Percentiles rank a stretch among this genome's conserved stretches.
phyloP scores from a whole-genome alignment of 345 rosid genomes.

The Physaria fendleri region DNA sequence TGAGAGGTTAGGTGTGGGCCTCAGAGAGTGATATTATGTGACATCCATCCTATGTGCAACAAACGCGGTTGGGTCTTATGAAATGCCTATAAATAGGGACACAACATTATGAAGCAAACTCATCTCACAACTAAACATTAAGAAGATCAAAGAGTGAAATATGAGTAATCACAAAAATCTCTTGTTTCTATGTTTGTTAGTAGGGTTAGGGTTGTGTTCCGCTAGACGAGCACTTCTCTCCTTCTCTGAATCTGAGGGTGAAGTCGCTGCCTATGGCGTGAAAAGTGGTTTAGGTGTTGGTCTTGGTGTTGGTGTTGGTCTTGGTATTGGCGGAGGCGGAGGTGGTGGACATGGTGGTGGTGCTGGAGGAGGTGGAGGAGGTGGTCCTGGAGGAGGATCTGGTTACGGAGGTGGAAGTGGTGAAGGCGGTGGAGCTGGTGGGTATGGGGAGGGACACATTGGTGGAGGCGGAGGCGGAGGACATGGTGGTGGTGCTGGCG shows the following conservation, averaged over 20 bases:
- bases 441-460: constrained; percentile 2
- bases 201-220: constrained; percentile 33
- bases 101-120: constrained; percentile 16
- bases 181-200: constrained; percentile 16
- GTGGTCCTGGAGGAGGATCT: constrained; percentile 23
- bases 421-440: constrained; percentile 20
- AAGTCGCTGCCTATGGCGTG: constrained; percentile 18
- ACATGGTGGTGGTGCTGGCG: constrained; percentile 28
- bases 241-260: constrained; percentile 17
- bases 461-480: constrained; percentile 30
- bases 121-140: constrained; percentile 10
- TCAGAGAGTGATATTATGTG: constrained; percentile 8
- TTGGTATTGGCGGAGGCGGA: constrained; percentile 13
- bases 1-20: constrained; percentile 6
- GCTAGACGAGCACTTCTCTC: constrained; percentile 24
- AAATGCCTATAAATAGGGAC: constrained; percentile 21
- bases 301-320: constrained; percentile 3
- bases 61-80: constrained; percentile 21
- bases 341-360: constrained; percentile 18
- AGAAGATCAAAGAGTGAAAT: neutral
- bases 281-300: constrained; percentile 19
- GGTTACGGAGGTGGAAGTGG: constrained; percentile 18
- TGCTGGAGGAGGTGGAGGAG: constrained; percentile 13
- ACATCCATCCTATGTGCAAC: constrained; percentile 10
- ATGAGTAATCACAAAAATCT: constrained; percentile 20